phyloP scores from a whole-genome alignment of 1,284 basidiomycete species.

The Rhodotorula sp. region DNA sequence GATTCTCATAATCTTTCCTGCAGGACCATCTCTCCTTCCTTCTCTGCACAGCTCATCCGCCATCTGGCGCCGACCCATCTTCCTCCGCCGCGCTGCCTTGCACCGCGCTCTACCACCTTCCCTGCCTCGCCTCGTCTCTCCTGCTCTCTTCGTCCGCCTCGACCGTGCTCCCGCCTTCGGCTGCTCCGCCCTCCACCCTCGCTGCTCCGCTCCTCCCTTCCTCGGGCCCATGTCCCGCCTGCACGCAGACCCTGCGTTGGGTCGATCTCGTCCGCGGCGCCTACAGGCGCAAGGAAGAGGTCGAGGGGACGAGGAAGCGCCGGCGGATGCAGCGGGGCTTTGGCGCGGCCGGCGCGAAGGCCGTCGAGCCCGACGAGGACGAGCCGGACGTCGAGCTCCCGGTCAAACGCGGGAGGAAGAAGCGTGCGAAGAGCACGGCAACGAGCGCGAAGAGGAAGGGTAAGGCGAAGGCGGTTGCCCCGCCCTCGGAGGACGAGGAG shows the following conservation, averaged over 20 bases:
- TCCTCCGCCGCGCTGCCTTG: constrained; percentile 51
- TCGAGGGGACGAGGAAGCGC: constrained; percentile 38
- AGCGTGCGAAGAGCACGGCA: constrained; percentile 25
- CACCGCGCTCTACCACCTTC: constrained; percentile 64
- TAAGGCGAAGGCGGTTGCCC: constrained; percentile 32
- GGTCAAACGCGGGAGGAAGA: constrained; percentile 5
- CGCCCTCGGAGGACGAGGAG: constrained; percentile 29
- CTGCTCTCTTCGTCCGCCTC: constrained; percentile 45
- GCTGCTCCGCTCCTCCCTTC: constrained; percentile 61
- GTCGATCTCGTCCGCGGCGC: constrained; percentile 69
- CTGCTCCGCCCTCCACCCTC: constrained; percentile 43
- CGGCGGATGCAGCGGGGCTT: constrained; percentile 17
- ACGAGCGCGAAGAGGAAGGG: constrained; percentile 8
- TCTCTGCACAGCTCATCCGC: constrained; percentile 55
- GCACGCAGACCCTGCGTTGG: constrained; percentile 64
- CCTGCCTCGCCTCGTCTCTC: constrained; percentile 67
- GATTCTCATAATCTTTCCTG: neutral
- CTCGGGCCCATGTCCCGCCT: constrained; percentile 63
- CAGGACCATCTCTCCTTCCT: constrained; percentile 63
- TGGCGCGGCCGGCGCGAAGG: too few species aligned
- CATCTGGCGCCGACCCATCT: neutral
- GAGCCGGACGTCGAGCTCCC: constrained; percentile 14
- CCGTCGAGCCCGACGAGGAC: neutral
- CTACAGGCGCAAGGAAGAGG: constrained; percentile 60
- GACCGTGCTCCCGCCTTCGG: neutral